Percentiles rank a stretch among this genome's conserved stretches.
Conservation (phyloP, 1,284 basidiomycete species). For the Pseudozyma tsukubaensis region DNA sequence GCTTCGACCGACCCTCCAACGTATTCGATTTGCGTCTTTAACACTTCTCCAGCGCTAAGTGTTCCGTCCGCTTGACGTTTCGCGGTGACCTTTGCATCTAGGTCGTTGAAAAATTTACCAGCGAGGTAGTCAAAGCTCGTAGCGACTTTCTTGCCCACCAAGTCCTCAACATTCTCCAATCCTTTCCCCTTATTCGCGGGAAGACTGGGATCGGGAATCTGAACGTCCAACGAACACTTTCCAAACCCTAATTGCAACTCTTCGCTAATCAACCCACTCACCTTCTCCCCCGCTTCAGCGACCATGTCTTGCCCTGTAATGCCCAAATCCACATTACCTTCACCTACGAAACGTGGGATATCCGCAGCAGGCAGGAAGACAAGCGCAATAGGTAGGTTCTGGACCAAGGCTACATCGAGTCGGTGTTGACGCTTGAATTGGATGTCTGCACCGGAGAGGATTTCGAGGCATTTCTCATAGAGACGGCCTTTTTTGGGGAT, state of each 20-base stretch:
- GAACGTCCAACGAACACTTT: conserved; percentile 92
- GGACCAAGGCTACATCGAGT: conserved; percentile 89
- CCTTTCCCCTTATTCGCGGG: conserved; percentile 69
- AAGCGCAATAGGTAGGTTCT: conserved; percentile 93
- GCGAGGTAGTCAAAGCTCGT: conserved; percentile 93
- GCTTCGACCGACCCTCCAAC: conserved; percentile 98
- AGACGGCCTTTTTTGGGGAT: conserved; percentile 96
- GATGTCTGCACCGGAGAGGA: conserved; percentile 87
- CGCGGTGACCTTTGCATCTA: conserved; percentile 75
- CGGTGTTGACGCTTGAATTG: conserved; percentile 90
- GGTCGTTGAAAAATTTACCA: conserved; percentile 79
- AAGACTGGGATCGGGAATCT: conserved; percentile 79
- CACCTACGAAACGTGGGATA: conserved; percentile 97
- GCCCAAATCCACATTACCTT: conserved; percentile 90
- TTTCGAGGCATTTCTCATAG: conserved; percentile 88
- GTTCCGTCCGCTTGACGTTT: conserved; percentile 69
- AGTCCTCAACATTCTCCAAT: conserved; percentile 79
- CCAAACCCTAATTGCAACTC: conserved; percentile 89
- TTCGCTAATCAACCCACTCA: conserved; percentile 76
- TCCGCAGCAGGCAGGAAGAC: conserved; percentile 97
- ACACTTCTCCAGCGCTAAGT: conserved; percentile 24
- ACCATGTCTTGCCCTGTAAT: conserved; percentile 98
- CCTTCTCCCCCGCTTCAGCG: conserved; percentile 80
- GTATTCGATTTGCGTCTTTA: conserved; percentile 85
- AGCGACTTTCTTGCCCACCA: conserved; percentile 90